Evolutionary conservation across 2,329 filamentous ascomycete species (phyloP).

Genomic region (Neonectria punicea): DNA sequence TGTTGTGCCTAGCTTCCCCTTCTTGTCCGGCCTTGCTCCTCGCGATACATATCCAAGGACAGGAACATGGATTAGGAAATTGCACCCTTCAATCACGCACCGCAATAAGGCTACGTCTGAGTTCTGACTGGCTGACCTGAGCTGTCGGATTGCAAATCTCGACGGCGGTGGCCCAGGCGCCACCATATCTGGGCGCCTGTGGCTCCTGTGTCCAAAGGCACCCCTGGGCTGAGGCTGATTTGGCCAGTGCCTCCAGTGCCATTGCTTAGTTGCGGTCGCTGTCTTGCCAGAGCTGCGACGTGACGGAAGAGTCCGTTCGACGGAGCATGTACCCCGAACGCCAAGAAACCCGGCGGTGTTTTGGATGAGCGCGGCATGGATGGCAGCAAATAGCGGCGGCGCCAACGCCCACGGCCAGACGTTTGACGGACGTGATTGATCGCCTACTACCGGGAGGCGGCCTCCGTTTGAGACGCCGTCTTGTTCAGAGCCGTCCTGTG

Average conservation of each 20-base stretch:
- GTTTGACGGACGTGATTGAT: background rate
- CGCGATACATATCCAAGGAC: background rate
- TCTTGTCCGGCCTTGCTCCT: background rate
- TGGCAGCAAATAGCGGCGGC: constrained; percentile 5
- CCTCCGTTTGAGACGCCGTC: background rate
- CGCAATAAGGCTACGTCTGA: too few species aligned
- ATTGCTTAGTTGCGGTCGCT: background rate
- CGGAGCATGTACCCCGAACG: background rate
- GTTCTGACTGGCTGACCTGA: background rate
- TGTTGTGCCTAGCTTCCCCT: background rate
- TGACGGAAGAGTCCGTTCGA: background rate
- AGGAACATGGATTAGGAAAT: constrained; percentile 18
- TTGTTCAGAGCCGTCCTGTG: background rate
- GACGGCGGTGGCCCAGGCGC: constrained; percentile 22
- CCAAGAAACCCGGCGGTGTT: constrained; percentile 1
- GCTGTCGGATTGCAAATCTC: background rate
- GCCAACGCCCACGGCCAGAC: background rate
- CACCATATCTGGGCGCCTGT: background rate
- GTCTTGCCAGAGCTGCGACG: background rate
- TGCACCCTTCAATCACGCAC: background rate
- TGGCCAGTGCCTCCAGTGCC: background rate
- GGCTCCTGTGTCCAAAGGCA: background rate
- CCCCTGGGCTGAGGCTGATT: background rate
- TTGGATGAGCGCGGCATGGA: background rate
- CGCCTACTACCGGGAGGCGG: background rate